Evolutionary conservation across 345 rosid genomes (phyloP).

Genomic region (Gossypium sturtianum): DNA sequence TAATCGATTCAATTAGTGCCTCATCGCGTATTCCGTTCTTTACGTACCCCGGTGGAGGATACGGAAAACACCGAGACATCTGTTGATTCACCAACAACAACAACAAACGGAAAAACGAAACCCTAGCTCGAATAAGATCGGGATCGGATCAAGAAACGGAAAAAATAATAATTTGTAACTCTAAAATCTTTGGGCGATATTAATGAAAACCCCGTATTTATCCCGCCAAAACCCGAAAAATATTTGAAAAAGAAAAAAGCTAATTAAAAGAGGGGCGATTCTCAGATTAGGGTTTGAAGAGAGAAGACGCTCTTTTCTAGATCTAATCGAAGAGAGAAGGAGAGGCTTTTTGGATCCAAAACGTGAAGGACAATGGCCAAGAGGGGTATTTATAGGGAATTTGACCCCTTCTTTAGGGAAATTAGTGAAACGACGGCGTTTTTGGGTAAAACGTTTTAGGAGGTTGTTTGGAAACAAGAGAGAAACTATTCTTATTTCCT

Average conservation of each 20-base stretch:
- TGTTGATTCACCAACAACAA: not conserved
- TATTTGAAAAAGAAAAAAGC: not conserved
- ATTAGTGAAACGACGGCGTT: not conserved
- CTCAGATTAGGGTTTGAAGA: slow-evolving; percentile 13
- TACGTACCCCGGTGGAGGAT: slow-evolving; percentile 41
- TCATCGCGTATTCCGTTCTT: slow-evolving; percentile 26
- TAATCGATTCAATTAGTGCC: slow-evolving; percentile 40
- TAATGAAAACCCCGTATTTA: not conserved
- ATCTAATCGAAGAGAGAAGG: not conserved
- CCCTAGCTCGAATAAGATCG: slow-evolving; percentile 3
- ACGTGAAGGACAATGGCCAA: rapidly evolving
- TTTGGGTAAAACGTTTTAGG: too few species aligned
- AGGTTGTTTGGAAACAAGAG: not conserved
- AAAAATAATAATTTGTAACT: not conserved
- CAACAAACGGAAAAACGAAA: not conserved
- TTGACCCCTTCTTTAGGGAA: not conserved
- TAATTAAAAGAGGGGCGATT: not conserved
- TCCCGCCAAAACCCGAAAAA: slow-evolving; percentile 7
- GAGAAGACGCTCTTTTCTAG: not conserved
- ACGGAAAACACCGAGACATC: slow-evolving; percentile 69
- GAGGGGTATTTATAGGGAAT: slow-evolving; percentile 10
- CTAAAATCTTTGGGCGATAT: not conserved
- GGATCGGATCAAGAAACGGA: not conserved
- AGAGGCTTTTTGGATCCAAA: not conserved
- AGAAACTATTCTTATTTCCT: not conserved